Conservation (phyloP, 2,329 filamentous ascomycete genomes). For the Metarhizium sp. region DNA sequence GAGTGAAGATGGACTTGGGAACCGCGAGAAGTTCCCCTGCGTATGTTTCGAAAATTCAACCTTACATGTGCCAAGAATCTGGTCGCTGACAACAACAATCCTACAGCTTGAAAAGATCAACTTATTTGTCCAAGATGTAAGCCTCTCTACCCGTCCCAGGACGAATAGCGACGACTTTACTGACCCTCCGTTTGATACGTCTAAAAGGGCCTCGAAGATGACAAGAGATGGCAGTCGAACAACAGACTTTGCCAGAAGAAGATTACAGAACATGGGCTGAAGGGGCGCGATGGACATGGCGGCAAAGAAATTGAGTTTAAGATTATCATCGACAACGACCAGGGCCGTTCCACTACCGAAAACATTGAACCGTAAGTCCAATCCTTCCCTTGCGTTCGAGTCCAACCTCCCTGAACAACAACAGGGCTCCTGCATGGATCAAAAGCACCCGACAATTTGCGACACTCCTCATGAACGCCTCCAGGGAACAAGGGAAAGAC, state of each 20-base stretch:
- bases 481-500: not conserved
- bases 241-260: too few relatives aligned
- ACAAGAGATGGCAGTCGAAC: not conserved
- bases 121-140: not conserved
- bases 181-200: not conserved
- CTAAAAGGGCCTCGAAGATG: not conserved
- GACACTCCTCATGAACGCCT: not conserved
- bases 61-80: not conserved
- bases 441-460: too few relatives aligned
- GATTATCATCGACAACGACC: too few relatives aligned
- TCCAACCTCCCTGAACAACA: too few relatives aligned
- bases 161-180: not conserved
- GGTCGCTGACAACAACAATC: not conserved
- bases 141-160: too few relatives aligned
- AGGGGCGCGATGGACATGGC: too few relatives aligned
- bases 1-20: not conserved
- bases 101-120: not conserved
- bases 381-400: too few relatives aligned
- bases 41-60: not conserved
- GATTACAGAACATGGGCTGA: too few relatives aligned
- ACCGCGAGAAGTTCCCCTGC: not conserved
- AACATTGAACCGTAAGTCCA: too few relatives aligned
- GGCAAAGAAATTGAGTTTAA: too few relatives aligned
- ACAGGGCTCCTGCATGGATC: too few relatives aligned
- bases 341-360: too few relatives aligned